A percentile compares a stretch with the other conserved stretches of the same genome.
Evolutionary conservation across 768 basidiomycete genomes (phyloP).

Genomic region (Sutorius australiensis): DNA sequence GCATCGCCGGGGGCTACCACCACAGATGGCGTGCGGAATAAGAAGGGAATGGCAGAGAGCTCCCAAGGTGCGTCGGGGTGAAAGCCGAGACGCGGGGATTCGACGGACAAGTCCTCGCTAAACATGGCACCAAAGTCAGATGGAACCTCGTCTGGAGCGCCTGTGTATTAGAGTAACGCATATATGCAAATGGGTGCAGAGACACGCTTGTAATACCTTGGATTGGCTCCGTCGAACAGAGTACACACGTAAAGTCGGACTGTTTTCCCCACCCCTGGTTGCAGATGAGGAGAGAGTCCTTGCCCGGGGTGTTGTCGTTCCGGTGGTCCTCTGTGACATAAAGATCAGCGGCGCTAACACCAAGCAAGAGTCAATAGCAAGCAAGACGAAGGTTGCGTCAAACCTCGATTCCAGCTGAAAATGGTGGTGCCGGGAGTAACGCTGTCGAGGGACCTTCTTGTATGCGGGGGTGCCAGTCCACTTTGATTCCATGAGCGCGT

Average conservation of each 20-base stretch:
- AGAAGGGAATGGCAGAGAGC: constrained; percentile 31
- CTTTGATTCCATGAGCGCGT: background rate
- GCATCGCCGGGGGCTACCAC: background rate
- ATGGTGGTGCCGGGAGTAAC: background rate
- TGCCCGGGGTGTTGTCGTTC: background rate
- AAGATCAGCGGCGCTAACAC: constrained; percentile 4
- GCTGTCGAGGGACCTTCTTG: constrained; percentile 2
- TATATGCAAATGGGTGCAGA: constrained; percentile 10
- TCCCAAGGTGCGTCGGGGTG: constrained; percentile 13
- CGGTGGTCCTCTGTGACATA: background rate
- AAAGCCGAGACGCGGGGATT: constrained; percentile 11
- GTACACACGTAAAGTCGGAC: constrained; percentile 17
- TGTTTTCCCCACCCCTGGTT: constrained; percentile 8
- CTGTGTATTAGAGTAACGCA: constrained; percentile 20
- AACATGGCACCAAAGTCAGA: background rate
- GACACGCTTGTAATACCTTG: constrained; percentile 22
- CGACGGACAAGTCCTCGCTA: background rate
- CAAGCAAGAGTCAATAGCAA: constrained; percentile 12
- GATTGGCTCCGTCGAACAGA: constrained; percentile 14
- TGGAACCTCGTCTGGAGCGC: constrained; percentile 3
- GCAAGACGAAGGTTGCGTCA: constrained; percentile 1
- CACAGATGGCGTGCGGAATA: constrained; percentile 23
- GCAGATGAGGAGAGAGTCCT: constrained; percentile 12
- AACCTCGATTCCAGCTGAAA: constrained; percentile 13
- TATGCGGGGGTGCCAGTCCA: constrained; percentile 12